Evolutionary conservation across 2,329 filamentous ascomycete genomes (phyloP), one percentile per base, ranked within the genome.

Genomic region (Chrysoporthe puriensis): DNA sequence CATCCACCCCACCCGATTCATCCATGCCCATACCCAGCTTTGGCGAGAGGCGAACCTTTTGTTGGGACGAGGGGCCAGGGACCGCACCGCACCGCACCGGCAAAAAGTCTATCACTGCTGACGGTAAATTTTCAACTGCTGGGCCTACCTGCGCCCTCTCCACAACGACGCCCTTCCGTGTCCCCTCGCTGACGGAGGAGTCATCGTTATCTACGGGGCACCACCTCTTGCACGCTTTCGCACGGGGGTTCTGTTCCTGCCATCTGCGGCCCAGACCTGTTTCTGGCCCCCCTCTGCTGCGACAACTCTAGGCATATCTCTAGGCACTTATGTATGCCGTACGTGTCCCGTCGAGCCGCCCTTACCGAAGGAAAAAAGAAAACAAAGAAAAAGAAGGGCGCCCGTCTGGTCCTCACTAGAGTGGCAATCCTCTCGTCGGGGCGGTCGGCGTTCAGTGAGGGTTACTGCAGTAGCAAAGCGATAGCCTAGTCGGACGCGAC

Each of bases 11-110:
- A 9, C 36, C 36, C 36, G 6, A 4, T 6, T 40, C 36, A 40
- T 4, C 36, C 36, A 9, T 40, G 36, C 14, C 59, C 42, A 32
- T 14, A 2, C 18, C 42, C 59, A 61, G 43, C 59, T 61, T 61
- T 61, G 43, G 43, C 43, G 59, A 26, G 59, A 46, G 59, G 59
- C 59, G 59, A 61, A 61, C 32, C 42, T 61, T 61, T 61, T 61
- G 59, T 61, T 61, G 59, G 59, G 59, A 61, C 59, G 26, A 54
- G 21, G 50, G 26, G 50, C 3, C 50, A 54, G 26, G 50, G 46
- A 13, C n/a, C 48, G 21, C 58, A 21, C 40, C 42, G 40, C 26
- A 26, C 26, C 26, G 26, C 26, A 26, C 26, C 26, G 26, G 26
- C 26, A 26, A 26, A 26, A 26, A 26, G 26, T 26, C 26, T 26